A percentile compares a stretch with the other conserved stretches of the same genome.
Evolutionary conservation across 805 yeast genomes (phyloP).

Genomic region (Pichia scutulata): DNA sequence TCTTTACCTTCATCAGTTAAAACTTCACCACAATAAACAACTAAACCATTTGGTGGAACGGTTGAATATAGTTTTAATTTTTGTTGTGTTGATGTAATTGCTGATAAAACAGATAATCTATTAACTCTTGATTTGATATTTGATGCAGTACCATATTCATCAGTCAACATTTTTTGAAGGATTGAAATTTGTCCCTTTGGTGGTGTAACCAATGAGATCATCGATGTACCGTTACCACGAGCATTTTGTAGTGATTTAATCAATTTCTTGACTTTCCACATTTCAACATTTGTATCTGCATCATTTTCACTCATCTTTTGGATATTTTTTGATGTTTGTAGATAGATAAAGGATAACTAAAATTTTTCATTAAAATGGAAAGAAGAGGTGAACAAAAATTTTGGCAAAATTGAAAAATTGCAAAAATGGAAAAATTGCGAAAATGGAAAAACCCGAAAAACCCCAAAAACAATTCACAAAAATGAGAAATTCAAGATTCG

Average conservation of each 20-base stretch:
- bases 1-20: slow-evolving; percentile 95
- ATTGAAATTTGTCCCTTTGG: slow-evolving; percentile 91
- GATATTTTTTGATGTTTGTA: background rate
- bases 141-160: slow-evolving; percentile 98
- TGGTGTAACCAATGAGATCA: slow-evolving; percentile 94
- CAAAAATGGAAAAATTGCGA: background rate
- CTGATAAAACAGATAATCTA: slow-evolving; percentile 89
- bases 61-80: slow-evolving; percentile 81
- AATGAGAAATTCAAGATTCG: background rate
- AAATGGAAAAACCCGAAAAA: background rate
- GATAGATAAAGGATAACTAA: background rate
- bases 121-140: slow-evolving; percentile 97
- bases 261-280: slow-evolving; percentile 97
- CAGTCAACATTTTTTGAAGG: slow-evolving; percentile 85
- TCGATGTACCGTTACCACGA: slow-evolving; percentile 98
- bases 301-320: slow-evolving; percentile 56
- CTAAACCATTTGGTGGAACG: slow-evolving; percentile 93
- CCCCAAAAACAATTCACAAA: background rate
- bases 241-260: slow-evolving; percentile 83
- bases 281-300: slow-evolving; percentile 94
- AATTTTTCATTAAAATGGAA: background rate
- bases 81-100: slow-evolving; percentile 97
- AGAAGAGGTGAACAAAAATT: background rate
- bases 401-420: too few species aligned
- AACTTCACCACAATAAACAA: slow-evolving; percentile 97